phyloP scores from a whole-genome alignment of 225 moss, liverwort and hornwort genomes.

The Antitrichia curtipendula region DNA sequence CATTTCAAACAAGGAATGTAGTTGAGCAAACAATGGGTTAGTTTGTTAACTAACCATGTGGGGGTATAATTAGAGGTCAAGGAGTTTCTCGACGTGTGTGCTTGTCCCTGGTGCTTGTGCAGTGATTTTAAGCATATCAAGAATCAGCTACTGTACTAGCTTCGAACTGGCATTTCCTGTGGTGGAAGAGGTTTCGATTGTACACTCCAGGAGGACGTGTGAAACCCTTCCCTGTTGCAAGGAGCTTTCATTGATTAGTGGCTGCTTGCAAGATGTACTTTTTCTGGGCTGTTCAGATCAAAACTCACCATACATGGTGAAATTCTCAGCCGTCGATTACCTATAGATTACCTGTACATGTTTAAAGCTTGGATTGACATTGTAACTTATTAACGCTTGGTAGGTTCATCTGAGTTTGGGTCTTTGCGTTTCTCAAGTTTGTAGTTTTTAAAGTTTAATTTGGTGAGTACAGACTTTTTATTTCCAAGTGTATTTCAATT shows the following conservation, averaged over 20 bases:
- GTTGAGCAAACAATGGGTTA: background rate
- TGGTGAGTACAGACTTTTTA: background rate
- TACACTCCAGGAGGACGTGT: background rate
- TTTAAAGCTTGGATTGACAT: too few species aligned
- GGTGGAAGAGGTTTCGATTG: background rate
- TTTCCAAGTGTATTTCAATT: background rate
- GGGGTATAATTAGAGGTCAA: background rate
- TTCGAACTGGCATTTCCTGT: background rate
- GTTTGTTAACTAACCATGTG: background rate
- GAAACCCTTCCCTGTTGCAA: too few species aligned
- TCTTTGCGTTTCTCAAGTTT: background rate
- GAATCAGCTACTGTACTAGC: background rate
- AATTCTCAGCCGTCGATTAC: too few species aligned
- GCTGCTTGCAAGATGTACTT: too few species aligned
- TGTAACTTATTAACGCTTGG: too few species aligned
- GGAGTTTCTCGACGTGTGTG: background rate
- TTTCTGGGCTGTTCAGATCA: too few species aligned
- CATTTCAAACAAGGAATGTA: background rate
- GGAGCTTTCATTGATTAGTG: too few species aligned
- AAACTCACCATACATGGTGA: too few species aligned
- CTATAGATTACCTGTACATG: too few species aligned
- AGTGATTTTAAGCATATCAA: background rate
- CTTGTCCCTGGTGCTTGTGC: background rate
- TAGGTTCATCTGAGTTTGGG: too few species aligned
- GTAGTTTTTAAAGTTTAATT: background rate